phyloP scores from a whole-genome alignment of 805 yeast genomes.

The Starmerella cellae region DNA sequence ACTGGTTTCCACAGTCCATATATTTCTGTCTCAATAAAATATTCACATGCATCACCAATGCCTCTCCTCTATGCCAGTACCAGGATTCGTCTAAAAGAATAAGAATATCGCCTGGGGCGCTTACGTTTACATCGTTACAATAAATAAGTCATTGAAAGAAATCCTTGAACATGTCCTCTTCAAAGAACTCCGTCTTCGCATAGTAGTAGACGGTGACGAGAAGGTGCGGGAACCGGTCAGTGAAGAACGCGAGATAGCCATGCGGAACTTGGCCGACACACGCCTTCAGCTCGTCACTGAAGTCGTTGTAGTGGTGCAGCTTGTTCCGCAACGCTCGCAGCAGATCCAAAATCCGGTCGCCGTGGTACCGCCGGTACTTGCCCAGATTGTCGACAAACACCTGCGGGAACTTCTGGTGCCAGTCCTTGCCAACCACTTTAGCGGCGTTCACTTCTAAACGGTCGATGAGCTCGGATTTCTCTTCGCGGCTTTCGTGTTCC shows the following conservation, averaged over 20 bases:
- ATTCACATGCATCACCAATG: too few species aligned
- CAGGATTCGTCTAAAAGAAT: too few species aligned
- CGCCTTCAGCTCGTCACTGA: constrained; percentile 40
- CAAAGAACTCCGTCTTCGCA: constrained; percentile 11
- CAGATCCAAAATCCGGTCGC: constrained; percentile 67
- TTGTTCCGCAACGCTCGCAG: constrained; percentile 84
- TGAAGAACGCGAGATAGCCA: constrained; percentile 72
- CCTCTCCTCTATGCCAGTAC: too few species aligned
- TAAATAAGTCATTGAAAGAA: constrained; percentile 1
- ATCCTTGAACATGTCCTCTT: constrained; percentile 10
- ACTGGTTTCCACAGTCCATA: too few species aligned
- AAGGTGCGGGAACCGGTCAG: constrained; percentile 59
- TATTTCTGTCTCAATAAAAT: too few species aligned
- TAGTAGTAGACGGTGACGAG: constrained; percentile 55
- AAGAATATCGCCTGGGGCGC: too few species aligned
- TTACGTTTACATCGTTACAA: too few species aligned
- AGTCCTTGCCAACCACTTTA: constrained; percentile 43
- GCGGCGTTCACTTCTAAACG: constrained; percentile 42
- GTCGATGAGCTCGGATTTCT: constrained; percentile 48
- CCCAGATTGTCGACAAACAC: constrained; percentile 72
- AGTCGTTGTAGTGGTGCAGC: constrained; percentile 85
- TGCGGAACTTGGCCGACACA: constrained; percentile 70
- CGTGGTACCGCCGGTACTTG: constrained; percentile 76
- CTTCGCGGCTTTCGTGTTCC: constrained; percentile 72
- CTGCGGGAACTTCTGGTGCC: constrained; percentile 65